phyloP scores from a whole-genome alignment of 192 early-diverging fungal genomes.

The Umbelopsis sp. region DNA sequence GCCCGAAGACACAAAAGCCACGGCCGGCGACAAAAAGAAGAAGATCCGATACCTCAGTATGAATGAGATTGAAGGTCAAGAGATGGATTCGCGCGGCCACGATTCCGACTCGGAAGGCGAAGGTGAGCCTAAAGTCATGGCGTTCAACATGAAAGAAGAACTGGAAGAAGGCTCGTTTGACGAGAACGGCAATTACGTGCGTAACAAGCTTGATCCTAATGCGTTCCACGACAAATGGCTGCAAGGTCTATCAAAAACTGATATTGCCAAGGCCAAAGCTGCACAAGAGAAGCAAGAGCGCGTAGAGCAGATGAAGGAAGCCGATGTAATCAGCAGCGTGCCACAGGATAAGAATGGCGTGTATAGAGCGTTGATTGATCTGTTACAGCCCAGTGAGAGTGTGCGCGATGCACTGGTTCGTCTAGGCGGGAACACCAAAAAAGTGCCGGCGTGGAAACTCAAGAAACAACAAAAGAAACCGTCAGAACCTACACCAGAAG shows the following conservation, averaged over 20 bases:
- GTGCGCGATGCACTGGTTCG: constrained; percentile 62
- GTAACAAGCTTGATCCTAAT: constrained; percentile 67
- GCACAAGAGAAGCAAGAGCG: constrained; percentile 53
- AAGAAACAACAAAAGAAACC: constrained; percentile 40
- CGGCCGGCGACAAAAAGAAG: constrained; percentile 26
- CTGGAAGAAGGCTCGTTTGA: constrained; percentile 75
- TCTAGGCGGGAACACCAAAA: constrained; percentile 48
- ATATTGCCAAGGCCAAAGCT: constrained; percentile 57
- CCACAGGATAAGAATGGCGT: constrained; percentile 61
- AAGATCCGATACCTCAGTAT: constrained; percentile 27
- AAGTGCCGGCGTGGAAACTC: constrained; percentile 42
- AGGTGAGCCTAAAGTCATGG: constrained; percentile 58
- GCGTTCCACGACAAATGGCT: constrained; percentile 77
- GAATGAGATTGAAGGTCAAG: constrained; percentile 58
- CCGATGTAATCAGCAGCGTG: constrained; percentile 37
- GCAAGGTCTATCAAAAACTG: constrained; percentile 57
- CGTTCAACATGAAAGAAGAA: constrained; percentile 79
- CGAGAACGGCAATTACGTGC: constrained; percentile 69
- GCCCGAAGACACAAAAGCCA: constrained; percentile 23
- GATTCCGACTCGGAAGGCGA: constrained; percentile 63
- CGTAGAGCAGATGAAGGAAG: constrained; percentile 49
- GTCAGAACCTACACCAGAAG: constrained; percentile 31
- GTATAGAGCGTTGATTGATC: constrained; percentile 56
- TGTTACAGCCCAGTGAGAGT: constrained; percentile 61
- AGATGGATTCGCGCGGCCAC: constrained; percentile 47